A percentile compares a stretch with the other conserved stretches of the same genome.
Evolutionary conservation across 495 filamentous ascomycete genomes (phyloP).

Genomic region (Neurospora tetrasperma): DNA sequence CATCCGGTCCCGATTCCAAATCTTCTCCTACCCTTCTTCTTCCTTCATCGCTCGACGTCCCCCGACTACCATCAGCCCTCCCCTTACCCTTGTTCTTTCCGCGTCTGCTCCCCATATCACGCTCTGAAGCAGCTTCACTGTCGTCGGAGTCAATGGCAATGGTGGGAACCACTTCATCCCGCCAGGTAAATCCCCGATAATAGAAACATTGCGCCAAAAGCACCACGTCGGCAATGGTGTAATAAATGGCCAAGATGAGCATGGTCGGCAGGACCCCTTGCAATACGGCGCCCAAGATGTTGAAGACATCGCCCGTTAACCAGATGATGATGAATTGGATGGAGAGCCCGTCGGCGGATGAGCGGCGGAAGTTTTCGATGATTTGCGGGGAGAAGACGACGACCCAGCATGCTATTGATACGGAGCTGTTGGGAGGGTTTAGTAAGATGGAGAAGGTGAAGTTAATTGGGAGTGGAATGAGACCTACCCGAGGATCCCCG

Average conservation of each 20-base stretch:
- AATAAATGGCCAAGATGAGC: conserved; percentile 90
- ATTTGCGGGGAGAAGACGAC: conserved; percentile 97
- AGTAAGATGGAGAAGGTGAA: too few species aligned
- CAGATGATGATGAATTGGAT: conserved; percentile 84
- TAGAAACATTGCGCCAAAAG: conserved; percentile 85
- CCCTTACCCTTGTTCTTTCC: background rate
- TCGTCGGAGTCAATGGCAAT: background rate
- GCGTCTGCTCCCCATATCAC: background rate
- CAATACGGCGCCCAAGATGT: conserved; percentile 84
- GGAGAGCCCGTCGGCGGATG: conserved; percentile 80
- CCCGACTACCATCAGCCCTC: background rate
- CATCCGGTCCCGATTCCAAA: conserved; percentile 14
- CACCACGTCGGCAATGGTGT: conserved; percentile 87
- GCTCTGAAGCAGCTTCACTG: background rate
- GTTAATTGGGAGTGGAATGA: background rate
- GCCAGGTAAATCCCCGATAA: conserved; percentile 73
- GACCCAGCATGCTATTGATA: conserved; percentile 95
- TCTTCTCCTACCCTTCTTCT: background rate
- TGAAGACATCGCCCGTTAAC: conserved; percentile 92
- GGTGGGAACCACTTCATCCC: conserved; percentile 36
- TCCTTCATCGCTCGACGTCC: too few species aligned
- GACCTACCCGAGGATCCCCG: conserved; percentile 74
- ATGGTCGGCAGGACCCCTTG: conserved; percentile 94
- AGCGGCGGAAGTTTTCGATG: conserved; percentile 81
- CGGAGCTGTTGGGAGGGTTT: conserved; percentile 46